These are phyloP conservation scores for Elsinoe ampelina DNA, from an alignment of 2,329 filamentous ascomycete species.

Conservation along the genomic window DNA sequence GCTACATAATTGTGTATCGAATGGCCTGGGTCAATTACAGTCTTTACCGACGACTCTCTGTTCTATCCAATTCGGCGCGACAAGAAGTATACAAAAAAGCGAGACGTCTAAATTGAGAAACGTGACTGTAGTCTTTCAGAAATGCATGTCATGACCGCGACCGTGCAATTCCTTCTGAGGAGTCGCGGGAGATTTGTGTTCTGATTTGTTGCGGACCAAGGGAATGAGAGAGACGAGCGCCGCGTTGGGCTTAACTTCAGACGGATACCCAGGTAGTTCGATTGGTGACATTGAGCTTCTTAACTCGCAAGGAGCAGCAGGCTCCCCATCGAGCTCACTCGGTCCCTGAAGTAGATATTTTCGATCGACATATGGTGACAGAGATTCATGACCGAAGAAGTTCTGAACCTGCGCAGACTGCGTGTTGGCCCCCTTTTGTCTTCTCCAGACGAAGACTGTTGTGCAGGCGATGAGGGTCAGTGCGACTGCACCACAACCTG, in stretches of 20 bases:
- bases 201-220: not conserved
- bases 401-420: not conserved
- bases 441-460: constrained; percentile 16
- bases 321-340: not conserved
- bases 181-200: not conserved
- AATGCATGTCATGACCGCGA: not conserved
- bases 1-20: too few species aligned
- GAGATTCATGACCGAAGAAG: not conserved
- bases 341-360: not conserved
- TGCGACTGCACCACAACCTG: constrained; percentile 24
- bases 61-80: too few species aligned
- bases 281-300: not conserved
- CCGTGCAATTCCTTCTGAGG: not conserved
- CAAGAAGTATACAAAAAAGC: too few species aligned
- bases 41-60: too few species aligned
- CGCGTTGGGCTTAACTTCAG: not conserved
- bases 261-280: not conserved
- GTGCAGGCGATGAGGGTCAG: constrained; percentile 14
- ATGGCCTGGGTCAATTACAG: too few species aligned
- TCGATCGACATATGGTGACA: not conserved
- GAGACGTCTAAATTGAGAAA: too few species aligned
- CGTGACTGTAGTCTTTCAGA: not conserved
- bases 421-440: not conserved
- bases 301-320: not conserved
- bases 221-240: not conserved